A percentile compares a stretch with the other conserved stretches of the same genome.
Evolutionary conservation across 164 flowering plant genomes (phyloP).

Genomic region (Piper betle): DNA sequence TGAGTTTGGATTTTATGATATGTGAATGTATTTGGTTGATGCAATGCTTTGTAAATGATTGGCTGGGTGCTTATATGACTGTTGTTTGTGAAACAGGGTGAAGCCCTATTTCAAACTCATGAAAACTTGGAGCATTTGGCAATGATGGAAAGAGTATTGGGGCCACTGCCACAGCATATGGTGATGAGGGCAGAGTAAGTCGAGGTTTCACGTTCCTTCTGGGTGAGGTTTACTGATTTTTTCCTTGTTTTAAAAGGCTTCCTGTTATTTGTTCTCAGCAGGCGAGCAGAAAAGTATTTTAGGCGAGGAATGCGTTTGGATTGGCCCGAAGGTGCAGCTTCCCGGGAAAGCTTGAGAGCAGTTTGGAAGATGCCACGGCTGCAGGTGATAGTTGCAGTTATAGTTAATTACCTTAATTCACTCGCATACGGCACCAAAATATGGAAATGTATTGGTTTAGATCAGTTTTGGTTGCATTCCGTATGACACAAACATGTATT

Average conservation of each 20-base stretch:
- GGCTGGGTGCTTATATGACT: too few species aligned
- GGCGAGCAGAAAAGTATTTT: conserved; percentile 73
- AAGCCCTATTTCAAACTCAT: conserved; percentile 89
- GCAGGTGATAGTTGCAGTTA: conserved; percentile 30
- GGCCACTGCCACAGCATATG: conserved; percentile 81
- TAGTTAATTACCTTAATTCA: not conserved
- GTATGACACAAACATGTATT: too few species aligned
- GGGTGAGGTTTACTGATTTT: not conserved
- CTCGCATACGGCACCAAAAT: too few species aligned
- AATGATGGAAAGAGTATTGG: conserved; percentile 96
- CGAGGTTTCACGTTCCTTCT: not conserved
- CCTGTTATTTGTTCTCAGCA: conserved; percentile 21
- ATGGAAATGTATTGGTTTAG: too few species aligned
- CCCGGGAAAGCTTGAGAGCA: conserved; percentile 75
- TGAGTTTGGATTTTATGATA: conserved; percentile 19
- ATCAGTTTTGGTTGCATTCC: too few species aligned
- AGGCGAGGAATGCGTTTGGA: conserved; percentile 53
- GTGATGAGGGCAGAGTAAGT: conserved; percentile 64
- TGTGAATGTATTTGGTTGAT: not conserved
- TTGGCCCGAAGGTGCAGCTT: conserved; percentile 90
- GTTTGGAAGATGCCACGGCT: conserved; percentile 81
- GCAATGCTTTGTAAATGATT: not conserved
- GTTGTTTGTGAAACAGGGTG: conserved; percentile 34
- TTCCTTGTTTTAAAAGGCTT: not conserved
- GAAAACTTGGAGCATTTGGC: conserved; percentile 96